Evolutionary conservation across 495 filamentous ascomycete genomes (phyloP), one percentile per base, ranked within the genome.

Genomic region (Penicillium lividum): DNA sequence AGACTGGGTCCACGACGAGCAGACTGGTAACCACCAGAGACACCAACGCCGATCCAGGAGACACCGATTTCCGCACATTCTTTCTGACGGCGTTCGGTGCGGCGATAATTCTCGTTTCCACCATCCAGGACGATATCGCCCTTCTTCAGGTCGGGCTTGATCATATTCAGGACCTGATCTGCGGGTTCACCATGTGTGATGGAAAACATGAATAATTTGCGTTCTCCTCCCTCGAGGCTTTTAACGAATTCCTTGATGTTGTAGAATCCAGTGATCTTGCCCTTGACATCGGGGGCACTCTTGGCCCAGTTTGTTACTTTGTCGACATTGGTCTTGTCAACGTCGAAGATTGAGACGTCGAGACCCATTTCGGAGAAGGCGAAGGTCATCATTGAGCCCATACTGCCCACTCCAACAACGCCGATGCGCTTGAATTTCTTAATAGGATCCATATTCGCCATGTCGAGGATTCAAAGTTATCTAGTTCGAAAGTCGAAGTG

Each of bases 51-150:
- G 51, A 91, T 80, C 74, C 86, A 90, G 28, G 71, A 72, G 13
- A 91, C 79, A 0, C 83, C 85, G 16, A 80, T 77, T 5, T 72
- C 65, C 3, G 71, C 72, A 42, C 85, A 75, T 42, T 84, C 79
- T 29, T 69, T 78, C 71, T 90, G 87, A 8, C 88, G 71, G 13
- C 82, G 66, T 59, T 92, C 83, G 0, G 88, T 90, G n/a, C 80
- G 84, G 31, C 80, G 71, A 60, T 84, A 91, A 61, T 89, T 76
- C 72, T 92, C 87, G 59, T 91, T 91, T 0, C 84, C 84, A 18
- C 83, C 85, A 65, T 91, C 88, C 8, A 92, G 75, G 51, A 92
- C 85, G 48, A 91, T 83, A 65, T 92, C 88, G 7, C 85, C 86
- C 27, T 68, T 73, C 30, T 80, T 76, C 11, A 91, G 68, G 52